Percentiles rank a stretch among this genome's conserved stretches.
Evolutionary conservation across 352 stramenopile genomes (phyloP).

Genomic region (Phytophthora melonis): DNA sequence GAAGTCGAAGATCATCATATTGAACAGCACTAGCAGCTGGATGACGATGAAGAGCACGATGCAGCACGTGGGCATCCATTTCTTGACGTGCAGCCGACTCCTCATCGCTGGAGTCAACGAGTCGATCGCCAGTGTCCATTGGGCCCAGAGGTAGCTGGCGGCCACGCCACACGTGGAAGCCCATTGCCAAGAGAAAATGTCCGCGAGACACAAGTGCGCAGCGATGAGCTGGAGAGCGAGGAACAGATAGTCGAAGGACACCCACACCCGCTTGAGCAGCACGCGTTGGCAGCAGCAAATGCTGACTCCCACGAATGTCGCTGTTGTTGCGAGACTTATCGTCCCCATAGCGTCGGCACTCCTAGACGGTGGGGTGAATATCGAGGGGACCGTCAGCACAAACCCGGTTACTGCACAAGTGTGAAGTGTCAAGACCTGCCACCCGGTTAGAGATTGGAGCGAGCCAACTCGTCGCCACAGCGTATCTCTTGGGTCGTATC

Average conservation of each 20-base stretch:
- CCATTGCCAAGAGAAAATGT: slow-evolving; percentile 36
- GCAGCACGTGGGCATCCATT: slow-evolving; percentile 36
- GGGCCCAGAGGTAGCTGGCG: slow-evolving; percentile 24
- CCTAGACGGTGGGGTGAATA: slow-evolving; percentile 14
- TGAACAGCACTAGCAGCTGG: slow-evolving; percentile 24
- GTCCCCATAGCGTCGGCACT: not conserved
- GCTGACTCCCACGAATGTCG: slow-evolving; percentile 18
- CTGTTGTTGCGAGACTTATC: slow-evolving; percentile 8
- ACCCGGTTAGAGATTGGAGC: slow-evolving; percentile 14
- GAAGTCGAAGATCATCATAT: slow-evolving; percentile 29
- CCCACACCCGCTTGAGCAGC: slow-evolving; percentile 24
- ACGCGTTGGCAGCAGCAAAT: slow-evolving; percentile 21
- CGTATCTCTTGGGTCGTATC: slow-evolving; percentile 24
- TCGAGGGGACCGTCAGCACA: slow-evolving; percentile 28
- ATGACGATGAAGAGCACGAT: slow-evolving; percentile 38
- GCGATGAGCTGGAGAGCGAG: slow-evolving; percentile 34
- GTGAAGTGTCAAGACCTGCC: slow-evolving; percentile 25
- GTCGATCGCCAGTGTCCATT: slow-evolving; percentile 28
- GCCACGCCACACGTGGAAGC: slow-evolving; percentile 29
- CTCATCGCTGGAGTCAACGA: slow-evolving; percentile 31
- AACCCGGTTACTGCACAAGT: slow-evolving; percentile 25
- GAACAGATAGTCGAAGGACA: slow-evolving; percentile 41
- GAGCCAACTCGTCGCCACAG: slow-evolving; percentile 18
- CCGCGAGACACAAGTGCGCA: slow-evolving; percentile 31
- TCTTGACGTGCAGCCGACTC: slow-evolving; percentile 22